Evolutionary conservation across 371 early-diverging fungal species (phyloP).

Genomic region (Apophysomyces variabilis): DNA sequence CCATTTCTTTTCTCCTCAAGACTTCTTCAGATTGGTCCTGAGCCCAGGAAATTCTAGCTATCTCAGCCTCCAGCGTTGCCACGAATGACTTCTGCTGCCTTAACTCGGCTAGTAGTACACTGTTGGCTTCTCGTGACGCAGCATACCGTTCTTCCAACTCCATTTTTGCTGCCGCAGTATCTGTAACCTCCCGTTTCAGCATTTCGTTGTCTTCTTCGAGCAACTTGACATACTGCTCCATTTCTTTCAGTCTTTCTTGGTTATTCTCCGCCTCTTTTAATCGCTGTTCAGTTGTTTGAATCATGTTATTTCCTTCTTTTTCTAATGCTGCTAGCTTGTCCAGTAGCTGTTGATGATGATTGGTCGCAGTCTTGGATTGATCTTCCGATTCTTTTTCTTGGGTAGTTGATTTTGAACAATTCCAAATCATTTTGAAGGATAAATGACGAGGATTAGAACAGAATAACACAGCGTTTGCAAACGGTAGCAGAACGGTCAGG

Average conservation of each 20-base stretch:
- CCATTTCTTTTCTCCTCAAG: not conserved
- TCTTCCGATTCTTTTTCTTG: not conserved
- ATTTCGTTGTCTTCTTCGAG: not conserved
- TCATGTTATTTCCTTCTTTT: not conserved
- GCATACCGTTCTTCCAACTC: not conserved
- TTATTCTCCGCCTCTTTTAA: not conserved
- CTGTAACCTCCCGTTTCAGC: not conserved
- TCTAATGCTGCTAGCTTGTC: not conserved
- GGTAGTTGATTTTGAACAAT: not conserved
- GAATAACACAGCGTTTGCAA: too few relatives aligned
- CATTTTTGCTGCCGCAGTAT: not conserved
- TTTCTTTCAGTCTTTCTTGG: not conserved
- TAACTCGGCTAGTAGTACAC: not conserved
- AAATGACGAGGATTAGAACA: too few relatives aligned
- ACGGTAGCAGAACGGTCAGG: not conserved
- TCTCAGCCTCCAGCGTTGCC: not conserved
- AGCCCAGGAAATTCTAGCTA: not conserved
- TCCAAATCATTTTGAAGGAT: not conserved
- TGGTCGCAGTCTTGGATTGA: not conserved
- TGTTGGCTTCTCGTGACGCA: not conserved
- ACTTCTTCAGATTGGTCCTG: not conserved
- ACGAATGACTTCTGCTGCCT: not conserved
- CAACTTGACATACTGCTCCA: not conserved
- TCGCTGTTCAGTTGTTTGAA: not conserved
- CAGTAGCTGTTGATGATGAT: not conserved